A percentile compares a stretch with the other conserved stretches of the same genome.
Conservation (phyloP, 1,284 basidiomycete species). For the Sporisorium reilianum region DNA sequence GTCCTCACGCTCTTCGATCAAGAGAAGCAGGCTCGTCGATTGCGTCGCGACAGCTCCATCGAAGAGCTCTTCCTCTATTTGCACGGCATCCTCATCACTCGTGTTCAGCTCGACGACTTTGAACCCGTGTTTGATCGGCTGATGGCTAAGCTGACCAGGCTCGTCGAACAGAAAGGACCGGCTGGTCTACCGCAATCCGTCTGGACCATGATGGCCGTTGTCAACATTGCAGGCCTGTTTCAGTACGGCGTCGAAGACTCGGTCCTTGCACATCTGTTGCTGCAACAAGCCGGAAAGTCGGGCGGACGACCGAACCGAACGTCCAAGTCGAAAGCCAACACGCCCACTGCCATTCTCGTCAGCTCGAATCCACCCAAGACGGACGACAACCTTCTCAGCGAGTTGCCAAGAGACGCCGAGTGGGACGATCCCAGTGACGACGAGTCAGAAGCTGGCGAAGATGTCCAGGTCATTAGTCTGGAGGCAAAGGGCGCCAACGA, state of each 20-base stretch:
- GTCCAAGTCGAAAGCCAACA: slow-evolving; percentile 71
- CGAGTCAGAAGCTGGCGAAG: slow-evolving; percentile 66
- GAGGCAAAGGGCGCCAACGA: slow-evolving; percentile 40
- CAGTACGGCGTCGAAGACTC: slow-evolving; percentile 87
- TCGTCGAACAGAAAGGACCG: slow-evolving; percentile 24
- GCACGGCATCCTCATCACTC: slow-evolving; percentile 95
- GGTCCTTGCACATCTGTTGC: slow-evolving; percentile 72
- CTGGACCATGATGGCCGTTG: slow-evolving; percentile 94
- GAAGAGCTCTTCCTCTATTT: slow-evolving; percentile 88
- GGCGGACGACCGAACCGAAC: slow-evolving; percentile 46
- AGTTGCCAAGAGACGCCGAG: slow-evolving; percentile 40
- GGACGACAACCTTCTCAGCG: slow-evolving; percentile 42
- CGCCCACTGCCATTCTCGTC: slow-evolving; percentile 46
- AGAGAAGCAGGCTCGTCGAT: slow-evolving; percentile 74
- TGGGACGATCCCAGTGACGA: slow-evolving; percentile 48
- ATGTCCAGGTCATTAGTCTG: slow-evolving; percentile 72
- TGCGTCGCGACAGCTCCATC: slow-evolving; percentile 78
- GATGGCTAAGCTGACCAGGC: slow-evolving; percentile 77
- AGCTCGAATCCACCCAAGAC: slow-evolving; percentile 53
- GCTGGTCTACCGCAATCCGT: slow-evolving; percentile 75
- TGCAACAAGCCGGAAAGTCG: slow-evolving; percentile 26
- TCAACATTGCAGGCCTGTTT: slow-evolving; percentile 84
- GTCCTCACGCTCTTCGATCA: slow-evolving; percentile 86
- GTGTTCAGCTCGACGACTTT: slow-evolving; percentile 92
- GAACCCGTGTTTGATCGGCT: slow-evolving; percentile 82